Percentiles rank a stretch among this genome's conserved stretches.
Evolutionary conservation across 1,139 yeast genomes (phyloP).

Genomic region (Taphrina deformans): DNA sequence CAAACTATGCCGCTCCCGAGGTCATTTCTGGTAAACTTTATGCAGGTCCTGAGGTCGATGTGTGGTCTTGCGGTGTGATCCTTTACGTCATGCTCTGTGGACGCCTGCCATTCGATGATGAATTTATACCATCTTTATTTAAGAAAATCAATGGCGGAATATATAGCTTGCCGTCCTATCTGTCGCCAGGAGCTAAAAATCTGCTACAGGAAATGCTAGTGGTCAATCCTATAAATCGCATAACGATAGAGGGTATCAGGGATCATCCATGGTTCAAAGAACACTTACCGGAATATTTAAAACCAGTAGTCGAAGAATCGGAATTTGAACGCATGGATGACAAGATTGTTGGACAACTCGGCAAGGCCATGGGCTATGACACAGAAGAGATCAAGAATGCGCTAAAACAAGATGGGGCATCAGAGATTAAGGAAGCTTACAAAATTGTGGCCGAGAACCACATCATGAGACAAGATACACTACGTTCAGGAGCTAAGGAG

Average conservation of each 20-base stretch:
- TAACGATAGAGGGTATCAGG: constrained; percentile 90
- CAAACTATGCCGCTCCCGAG: constrained; percentile 98
- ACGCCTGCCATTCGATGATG: constrained; percentile 97
- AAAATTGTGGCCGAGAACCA: constrained; percentile 83
- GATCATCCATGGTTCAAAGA: constrained; percentile 94
- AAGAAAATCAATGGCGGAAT: constrained; percentile 95
- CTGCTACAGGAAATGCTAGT: constrained; percentile 89
- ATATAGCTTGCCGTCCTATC: constrained; percentile 84
- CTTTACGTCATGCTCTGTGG: constrained; percentile 94
- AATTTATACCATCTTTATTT: constrained; percentile 91
- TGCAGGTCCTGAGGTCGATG: constrained; percentile 98
- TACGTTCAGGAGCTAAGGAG: constrained; percentile 47
- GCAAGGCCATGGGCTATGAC: constrained; percentile 90
- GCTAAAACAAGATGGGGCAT: constrained; percentile 52
- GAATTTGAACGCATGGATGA: constrained; percentile 56
- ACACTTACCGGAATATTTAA: constrained; percentile 76
- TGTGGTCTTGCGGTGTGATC: constrained; percentile 98
- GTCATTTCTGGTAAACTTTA: constrained; percentile 94
- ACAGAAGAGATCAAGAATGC: constrained; percentile 82
- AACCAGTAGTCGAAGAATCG: constrained; percentile 56
- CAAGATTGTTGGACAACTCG: constrained; percentile 73
- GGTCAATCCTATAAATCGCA: constrained; percentile 93
- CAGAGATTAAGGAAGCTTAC: constrained; percentile 88
- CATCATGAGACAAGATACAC: constrained; percentile 43
- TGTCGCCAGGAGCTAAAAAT: constrained; percentile 84